Conservation (phyloP, 2,329 filamentous ascomycete genomes). For the Triangularia setosa region DNA sequence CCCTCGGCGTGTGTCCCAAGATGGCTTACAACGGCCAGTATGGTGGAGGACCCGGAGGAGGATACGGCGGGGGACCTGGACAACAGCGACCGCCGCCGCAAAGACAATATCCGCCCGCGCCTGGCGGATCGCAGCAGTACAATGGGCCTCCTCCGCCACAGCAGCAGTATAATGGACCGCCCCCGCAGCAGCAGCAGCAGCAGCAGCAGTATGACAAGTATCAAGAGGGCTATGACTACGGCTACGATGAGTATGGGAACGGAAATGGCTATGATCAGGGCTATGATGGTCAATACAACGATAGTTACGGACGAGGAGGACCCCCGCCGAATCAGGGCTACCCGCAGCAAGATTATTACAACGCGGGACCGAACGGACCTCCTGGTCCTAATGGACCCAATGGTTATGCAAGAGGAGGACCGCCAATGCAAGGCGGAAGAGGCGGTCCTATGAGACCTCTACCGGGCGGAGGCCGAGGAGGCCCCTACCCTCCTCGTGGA, state of each 20-base stretch:
- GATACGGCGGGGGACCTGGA: constrained; percentile 44
- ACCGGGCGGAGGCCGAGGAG: constrained; percentile 37
- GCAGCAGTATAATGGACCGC: constrained; percentile 34
- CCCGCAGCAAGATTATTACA: constrained; percentile 44
- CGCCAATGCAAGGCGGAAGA: constrained; percentile 42
- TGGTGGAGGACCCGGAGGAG: constrained; percentile 37
- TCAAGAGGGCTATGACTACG: constrained; percentile 44
- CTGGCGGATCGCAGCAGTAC: constrained; percentile 33
- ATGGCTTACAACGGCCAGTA: constrained; percentile 54
- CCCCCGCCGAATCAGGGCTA: constrained; percentile 37
- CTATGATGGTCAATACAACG: constrained; percentile 35
- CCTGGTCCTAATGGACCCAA: constrained; percentile 27
- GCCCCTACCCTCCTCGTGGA: constrained; percentile 37
- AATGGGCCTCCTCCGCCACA: constrained; percentile 29
- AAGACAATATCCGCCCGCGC: constrained; percentile 33
- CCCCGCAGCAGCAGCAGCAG: constrained; percentile 33
- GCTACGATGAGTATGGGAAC: constrained; percentile 40
- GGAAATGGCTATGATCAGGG: constrained; percentile 39
- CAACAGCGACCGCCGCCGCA: constrained; percentile 40
- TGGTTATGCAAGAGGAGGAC: constrained; percentile 39
- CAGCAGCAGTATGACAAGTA: constrained; percentile 44
- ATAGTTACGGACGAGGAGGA: constrained; percentile 40
- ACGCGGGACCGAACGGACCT: constrained; percentile 31
- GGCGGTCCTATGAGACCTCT: constrained; percentile 42
- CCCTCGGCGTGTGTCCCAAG: constrained; percentile 11